phyloP scores from a whole-genome alignment of 169 alveolate genomes.

The Plasmodium sp. region DNA sequence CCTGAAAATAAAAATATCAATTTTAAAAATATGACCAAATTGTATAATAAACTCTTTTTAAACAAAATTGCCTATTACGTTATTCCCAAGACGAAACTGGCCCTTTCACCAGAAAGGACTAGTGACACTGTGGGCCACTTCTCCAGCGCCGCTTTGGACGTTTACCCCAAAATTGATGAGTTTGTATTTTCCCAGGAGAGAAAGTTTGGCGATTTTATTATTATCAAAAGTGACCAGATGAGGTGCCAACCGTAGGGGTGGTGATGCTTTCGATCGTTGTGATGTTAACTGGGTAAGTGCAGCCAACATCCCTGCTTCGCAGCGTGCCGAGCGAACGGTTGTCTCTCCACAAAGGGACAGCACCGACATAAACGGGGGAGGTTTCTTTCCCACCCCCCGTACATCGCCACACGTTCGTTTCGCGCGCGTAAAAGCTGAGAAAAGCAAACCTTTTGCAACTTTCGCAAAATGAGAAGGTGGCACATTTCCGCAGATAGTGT shows the following conservation, averaged over 20 bases:
- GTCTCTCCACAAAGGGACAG: background rate
- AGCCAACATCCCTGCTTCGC: background rate
- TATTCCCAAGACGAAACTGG: constrained; percentile 9
- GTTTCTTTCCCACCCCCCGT: background rate
- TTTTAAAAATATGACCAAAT: background rate
- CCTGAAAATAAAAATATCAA: constrained; percentile 4
- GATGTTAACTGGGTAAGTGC: background rate
- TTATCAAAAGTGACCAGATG: constrained; percentile 48
- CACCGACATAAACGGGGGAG: background rate
- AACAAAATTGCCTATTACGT: constrained; percentile 54
- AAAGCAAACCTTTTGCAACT: background rate
- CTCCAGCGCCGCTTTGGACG: background rate
- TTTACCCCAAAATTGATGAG: constrained; percentile 30
- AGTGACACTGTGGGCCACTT: background rate
- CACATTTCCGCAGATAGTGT: background rate
- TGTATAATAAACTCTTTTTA: constrained; percentile 22
- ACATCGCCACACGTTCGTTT: background rate
- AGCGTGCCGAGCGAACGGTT: background rate
- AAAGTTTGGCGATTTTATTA: background rate
- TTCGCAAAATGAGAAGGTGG: background rate
- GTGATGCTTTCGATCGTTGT: background rate
- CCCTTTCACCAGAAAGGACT: background rate
- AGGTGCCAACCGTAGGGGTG: background rate
- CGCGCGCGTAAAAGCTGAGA: background rate
- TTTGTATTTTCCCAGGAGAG: constrained; percentile 25